Evolutionary conservation across 2,329 filamentous ascomycete species (phyloP).

Genomic region (Xylariaceae sp.): DNA sequence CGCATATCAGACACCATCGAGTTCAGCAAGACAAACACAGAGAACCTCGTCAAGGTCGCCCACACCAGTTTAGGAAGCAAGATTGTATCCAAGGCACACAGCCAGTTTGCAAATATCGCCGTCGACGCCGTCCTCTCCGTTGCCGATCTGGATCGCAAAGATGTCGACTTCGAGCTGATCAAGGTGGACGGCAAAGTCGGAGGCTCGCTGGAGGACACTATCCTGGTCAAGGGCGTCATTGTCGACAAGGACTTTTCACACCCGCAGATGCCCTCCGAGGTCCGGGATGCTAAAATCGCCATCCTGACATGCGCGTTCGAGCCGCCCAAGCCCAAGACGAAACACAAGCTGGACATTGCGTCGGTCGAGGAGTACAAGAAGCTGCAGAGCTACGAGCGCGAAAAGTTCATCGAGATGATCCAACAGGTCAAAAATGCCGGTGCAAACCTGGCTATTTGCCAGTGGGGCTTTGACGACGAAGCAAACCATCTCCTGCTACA

Average conservation of each 20-base stretch:
- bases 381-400: constrained; percentile 88
- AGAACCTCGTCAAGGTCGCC: constrained; percentile 89
- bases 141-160: constrained; percentile 89
- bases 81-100: constrained; percentile 97
- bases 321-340: constrained; percentile 98
- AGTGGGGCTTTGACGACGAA: constrained; percentile 99
- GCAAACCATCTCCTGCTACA: constrained; percentile 95
- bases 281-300: constrained; percentile 91
- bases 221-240: constrained; percentile 96
- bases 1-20: constrained; percentile 86
- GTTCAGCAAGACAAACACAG: constrained; percentile 73
- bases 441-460: constrained; percentile 95
- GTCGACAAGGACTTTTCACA: constrained; percentile 99
- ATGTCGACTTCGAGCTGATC: constrained; percentile 98
- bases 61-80: constrained; percentile 96
- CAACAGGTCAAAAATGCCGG: constrained; percentile 95
- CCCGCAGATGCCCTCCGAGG: constrained; percentile 96
- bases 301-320: constrained; percentile 98
- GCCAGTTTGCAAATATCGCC: constrained; percentile 95
- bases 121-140: constrained; percentile 96
- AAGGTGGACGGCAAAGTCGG: constrained; percentile 99
- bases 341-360: constrained; percentile 98
- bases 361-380: constrained; percentile 98
- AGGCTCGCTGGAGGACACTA: constrained; percentile 83
- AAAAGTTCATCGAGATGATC: constrained; percentile 98